Evolutionary conservation across 495 filamentous ascomycete genomes (phyloP).

Genomic region (Rostrohypoxylon terebratum): DNA sequence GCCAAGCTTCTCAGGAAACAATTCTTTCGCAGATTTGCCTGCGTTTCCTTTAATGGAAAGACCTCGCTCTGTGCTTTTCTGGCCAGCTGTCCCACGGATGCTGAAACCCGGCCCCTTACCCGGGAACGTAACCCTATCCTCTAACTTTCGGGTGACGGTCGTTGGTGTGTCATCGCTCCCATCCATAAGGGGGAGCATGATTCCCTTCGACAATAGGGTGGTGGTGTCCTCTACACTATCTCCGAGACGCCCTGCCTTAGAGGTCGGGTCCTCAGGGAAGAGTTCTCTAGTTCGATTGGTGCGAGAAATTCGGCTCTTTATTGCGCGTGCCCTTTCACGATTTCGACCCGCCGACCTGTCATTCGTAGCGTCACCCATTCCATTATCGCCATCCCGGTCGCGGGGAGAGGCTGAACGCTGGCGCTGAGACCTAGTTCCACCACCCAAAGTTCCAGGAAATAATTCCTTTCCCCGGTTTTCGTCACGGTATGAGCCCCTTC

Average conservation of each 20-base stretch:
- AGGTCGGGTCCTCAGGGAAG: constrained; percentile 69
- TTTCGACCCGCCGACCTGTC: constrained; percentile 54
- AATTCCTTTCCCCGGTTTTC: constrained; percentile 63
- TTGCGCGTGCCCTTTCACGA: constrained; percentile 59
- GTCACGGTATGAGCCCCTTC: constrained; percentile 41
- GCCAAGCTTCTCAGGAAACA: constrained; percentile 75
- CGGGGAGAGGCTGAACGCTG: constrained; percentile 79
- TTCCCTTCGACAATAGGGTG: constrained; percentile 65
- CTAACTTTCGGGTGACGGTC: constrained; percentile 42
- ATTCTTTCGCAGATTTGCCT: constrained; percentile 70
- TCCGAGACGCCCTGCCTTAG: constrained; percentile 66
- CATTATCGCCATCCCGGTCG: constrained; percentile 69
- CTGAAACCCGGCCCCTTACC: constrained; percentile 53
- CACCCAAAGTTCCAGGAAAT: constrained; percentile 57
- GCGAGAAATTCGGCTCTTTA: constrained; percentile 56
- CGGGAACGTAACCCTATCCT: constrained; percentile 55
- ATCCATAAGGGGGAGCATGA: constrained; percentile 65
- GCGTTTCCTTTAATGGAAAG: constrained; percentile 73
- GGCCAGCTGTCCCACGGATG: constrained; percentile 71
- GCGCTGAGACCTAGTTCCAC: constrained; percentile 61
- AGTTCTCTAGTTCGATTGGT: constrained; percentile 68
- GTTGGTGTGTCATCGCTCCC: constrained; percentile 51
- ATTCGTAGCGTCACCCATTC: constrained; percentile 56
- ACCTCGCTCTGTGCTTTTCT: constrained; percentile 63
- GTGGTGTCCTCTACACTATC: constrained; percentile 73